These are phyloP conservation scores for Sanghuangporus sanghuang DNA, from an alignment of 1,284 basidiomycete species.

Conservation along the genomic window DNA sequence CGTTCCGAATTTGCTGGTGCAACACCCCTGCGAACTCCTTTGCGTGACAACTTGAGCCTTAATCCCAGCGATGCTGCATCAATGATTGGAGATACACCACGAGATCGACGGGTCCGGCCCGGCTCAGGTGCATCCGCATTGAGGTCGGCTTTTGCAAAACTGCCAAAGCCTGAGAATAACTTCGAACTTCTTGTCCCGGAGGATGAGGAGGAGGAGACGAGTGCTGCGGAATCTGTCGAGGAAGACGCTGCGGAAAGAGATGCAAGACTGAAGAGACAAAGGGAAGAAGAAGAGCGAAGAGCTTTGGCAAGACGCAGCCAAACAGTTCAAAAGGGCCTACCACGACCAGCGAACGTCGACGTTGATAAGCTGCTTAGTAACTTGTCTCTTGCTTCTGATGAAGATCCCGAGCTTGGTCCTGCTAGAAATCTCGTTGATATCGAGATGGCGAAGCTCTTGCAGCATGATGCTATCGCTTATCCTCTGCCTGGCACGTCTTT, in stretches of 20 bases:
- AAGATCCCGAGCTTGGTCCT: constrained; percentile 38
- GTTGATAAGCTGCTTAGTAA: constrained; percentile 56
- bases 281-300: constrained; percentile 75
- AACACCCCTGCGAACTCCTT: constrained; percentile 86
- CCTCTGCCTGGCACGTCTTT: constrained; percentile 87
- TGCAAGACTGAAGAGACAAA: constrained; percentile 61
- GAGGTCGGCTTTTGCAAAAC: constrained; percentile 73
- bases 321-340: constrained; percentile 79
- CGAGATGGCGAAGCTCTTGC: constrained; percentile 78
- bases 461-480: constrained; percentile 86
- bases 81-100: constrained; percentile 62
- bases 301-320: constrained; percentile 78
- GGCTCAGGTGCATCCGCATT: constrained; percentile 70
- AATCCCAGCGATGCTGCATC: constrained; percentile 65
- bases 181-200: constrained; percentile 94
- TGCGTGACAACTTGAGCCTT: constrained; percentile 88
- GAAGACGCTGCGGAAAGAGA: constrained; percentile 95
- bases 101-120: constrained; percentile 60
- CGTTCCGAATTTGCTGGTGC: constrained; percentile 47
- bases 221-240: constrained; percentile 42
- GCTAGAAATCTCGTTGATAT: constrained; percentile 68
- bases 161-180: constrained; percentile 96
- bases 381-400: constrained; percentile 45
- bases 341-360: constrained; percentile 84
- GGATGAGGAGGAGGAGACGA: constrained; percentile 62